Base-by-base conservation (phyloP, 2,329 filamentous ascomycete genomes). In the Fusarium brevicatenulatum region DNA sequence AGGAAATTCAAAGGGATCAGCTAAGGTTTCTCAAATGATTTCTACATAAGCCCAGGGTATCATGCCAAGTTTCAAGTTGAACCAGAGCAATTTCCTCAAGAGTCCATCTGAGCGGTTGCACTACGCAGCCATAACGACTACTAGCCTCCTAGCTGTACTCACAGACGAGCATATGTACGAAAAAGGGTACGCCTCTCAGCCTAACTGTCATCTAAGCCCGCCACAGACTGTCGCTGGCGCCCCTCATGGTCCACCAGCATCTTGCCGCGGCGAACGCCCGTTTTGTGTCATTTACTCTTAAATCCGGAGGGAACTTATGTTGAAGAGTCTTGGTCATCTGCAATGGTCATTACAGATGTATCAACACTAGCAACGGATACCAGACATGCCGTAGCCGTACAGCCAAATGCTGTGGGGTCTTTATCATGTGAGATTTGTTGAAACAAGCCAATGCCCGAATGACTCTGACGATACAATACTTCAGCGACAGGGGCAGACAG, bases 211-310 rank as follows among this genome's bases (percentile, higher is more conserved):
- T 69, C 66, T 52, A 67, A 64, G 53, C 40, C 64, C 70, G 62
- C 72, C 74, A 76, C 72, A 68, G 25, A 36, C 28, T 62, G 49
- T 69, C 58, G 40, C 71, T 70, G 61, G 28, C 63, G 47, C 62
- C 58, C 54, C 62, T 67, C 58, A 58, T 56, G 43, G 54, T 63
- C 71, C 61, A 68, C 68, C 47, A 55, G 59, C 56, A 49, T 47
- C 53, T 73, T 72, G 75, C 75, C 75, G 73, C 69, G 75, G 75
- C 75, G 69, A 75, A 71, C 56, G 69, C 71, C 73, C 73, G 72
- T 60, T 72, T 74, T 70, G 52, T 69, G 73, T 64, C 62, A 64
- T 65, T 54, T 60, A 19, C 42, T 66, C 43, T 72, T 57, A 54
- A 66, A 47, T 53, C 43, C 40, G 44, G 55, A 58, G 40, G 61